Evolutionary conservation across 2,329 filamentous ascomycete genomes (phyloP).

Genomic region (Colletotrichum costaricense): DNA sequence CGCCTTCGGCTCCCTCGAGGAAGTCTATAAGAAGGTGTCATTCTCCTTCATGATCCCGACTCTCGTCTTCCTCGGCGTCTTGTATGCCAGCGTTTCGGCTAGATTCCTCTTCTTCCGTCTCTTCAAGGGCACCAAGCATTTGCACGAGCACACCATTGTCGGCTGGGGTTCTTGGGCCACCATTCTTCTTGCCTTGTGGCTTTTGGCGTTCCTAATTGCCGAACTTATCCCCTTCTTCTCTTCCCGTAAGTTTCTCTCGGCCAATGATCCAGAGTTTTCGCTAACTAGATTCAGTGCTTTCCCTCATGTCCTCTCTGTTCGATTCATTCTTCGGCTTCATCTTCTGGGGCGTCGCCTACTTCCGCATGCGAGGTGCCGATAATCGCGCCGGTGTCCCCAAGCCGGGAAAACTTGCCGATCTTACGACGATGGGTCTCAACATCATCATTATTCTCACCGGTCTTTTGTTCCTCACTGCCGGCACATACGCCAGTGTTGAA

Average conservation of each 20-base stretch:
- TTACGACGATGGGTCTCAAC: constrained; percentile 73
- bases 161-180: constrained; percentile 84
- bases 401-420: constrained; percentile 62
- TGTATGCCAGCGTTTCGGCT: constrained; percentile 90
- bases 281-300: constrained; percentile 61
- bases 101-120: constrained; percentile 93
- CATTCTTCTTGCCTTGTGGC: constrained; percentile 80
- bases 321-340: constrained; percentile 96
- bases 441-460: constrained; percentile 79
- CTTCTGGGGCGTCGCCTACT: constrained; percentile 88
- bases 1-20: constrained; percentile 85
- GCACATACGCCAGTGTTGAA: constrained; percentile 83
- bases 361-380: constrained; percentile 78
- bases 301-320: constrained; percentile 87
- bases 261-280: constrained; percentile 35
- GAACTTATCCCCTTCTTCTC: constrained; percentile 95
- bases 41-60: constrained; percentile 98
- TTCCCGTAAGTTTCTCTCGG: constrained; percentile 62
- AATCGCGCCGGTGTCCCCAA: constrained; percentile 64
- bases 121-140: constrained; percentile 81
- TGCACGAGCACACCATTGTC: constrained; percentile 81
- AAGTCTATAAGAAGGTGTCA: constrained; percentile 85
- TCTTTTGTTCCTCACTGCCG: constrained; percentile 82
- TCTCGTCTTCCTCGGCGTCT: constrained; percentile 88
- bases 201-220: constrained; percentile 91